Base-by-base conservation (phyloP, 495 filamentous ascomycete species). In the Cladorrhinum samala region DNA sequence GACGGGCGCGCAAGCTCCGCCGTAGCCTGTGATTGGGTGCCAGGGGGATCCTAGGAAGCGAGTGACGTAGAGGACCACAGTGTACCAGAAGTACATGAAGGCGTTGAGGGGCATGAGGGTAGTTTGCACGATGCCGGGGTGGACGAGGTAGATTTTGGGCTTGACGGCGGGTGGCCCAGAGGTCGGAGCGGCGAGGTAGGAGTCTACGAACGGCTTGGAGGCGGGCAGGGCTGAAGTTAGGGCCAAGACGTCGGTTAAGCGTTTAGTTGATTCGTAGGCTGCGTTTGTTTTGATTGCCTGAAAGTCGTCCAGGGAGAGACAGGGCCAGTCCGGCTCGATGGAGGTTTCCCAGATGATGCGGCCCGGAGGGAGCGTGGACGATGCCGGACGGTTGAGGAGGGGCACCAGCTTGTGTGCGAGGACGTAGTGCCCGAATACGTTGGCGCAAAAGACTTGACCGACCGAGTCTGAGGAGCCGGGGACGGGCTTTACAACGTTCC, bases 401-500 rank as follows among this genome's bases (percentile, higher is more conserved):
- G 88, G 84, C 49, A 83, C 72, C 2, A 96, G 75, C 52, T 84
- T 84, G 65, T 95, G 91, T 16, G 80, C 80, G 17, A 98, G 85
- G 57, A 96, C 72, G 66, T 98, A 97, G 69, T 97, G 93, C 0
- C 94, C 93, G 63, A 98, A 95, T 24, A 95, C 79, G 63, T 97
- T 97, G 47, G 90, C 83, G 66, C 84, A 86, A 68, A 96, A 98
- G 6, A 96, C 79, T 47, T 84, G 72, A 2, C 90, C 94, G 0
- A 97, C 47, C 0, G 49, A 7, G 16, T 33, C 38, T 1, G 54
- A 44, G 8, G 25, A 18, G 13, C 20, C 43, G 40, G 66, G 52
- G 47, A 72, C 16, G 68, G 83, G 55, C 50, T 60, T 61, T 5
- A 77, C 57, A 0, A 81, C 58, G 36, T 76, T 74, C 13, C 91